Evolutionary conservation across 2,329 filamentous ascomycete genomes (phyloP).

Genomic region (Colletotrichum musicola): DNA sequence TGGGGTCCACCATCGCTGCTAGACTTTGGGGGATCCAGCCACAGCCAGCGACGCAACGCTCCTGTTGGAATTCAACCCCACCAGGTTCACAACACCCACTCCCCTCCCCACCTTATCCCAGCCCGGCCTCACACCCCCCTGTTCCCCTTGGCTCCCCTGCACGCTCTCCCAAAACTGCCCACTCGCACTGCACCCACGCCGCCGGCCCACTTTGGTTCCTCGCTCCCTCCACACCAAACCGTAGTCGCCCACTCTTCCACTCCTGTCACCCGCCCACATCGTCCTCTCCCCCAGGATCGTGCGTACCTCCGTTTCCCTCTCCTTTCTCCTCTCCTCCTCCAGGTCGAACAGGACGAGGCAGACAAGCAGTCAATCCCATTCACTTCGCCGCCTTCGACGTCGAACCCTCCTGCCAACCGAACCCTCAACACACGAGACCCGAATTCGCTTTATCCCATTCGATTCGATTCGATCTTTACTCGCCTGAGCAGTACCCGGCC

Average conservation of each 20-base stretch:
- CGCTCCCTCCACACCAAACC: slow-evolving; percentile 31
- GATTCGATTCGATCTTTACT: slow-evolving; percentile 4
- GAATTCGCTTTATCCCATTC: slow-evolving; percentile 1
- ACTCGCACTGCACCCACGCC: slow-evolving; percentile 29
- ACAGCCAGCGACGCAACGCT: slow-evolving; percentile 27
- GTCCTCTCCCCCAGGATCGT: slow-evolving; percentile 37
- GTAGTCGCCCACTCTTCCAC: slow-evolving; percentile 26
- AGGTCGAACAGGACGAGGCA: slow-evolving; percentile 32
- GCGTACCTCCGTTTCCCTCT: slow-evolving; percentile 27
- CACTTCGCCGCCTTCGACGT: slow-evolving; percentile 15
- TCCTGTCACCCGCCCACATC: slow-evolving; percentile 28
- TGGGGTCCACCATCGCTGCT: background rate
- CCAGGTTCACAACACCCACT: slow-evolving; percentile 6
- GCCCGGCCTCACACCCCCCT: slow-evolving; percentile 23
- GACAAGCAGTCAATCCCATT: slow-evolving; percentile 1
- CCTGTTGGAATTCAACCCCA: background rate
- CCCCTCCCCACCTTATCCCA: slow-evolving; percentile 7
- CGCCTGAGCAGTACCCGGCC: slow-evolving; percentile 6
- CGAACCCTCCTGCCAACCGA: background rate
- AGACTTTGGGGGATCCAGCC: slow-evolving; percentile 4
- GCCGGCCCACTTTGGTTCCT: slow-evolving; percentile 21
- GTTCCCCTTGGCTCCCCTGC: slow-evolving; percentile 30
- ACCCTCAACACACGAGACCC: background rate
- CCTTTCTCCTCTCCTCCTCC: slow-evolving; percentile 22
- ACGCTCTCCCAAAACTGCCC: slow-evolving; percentile 24